phyloP scores from a whole-genome alignment of 1,139 yeast species.

The Pneumocystis carinii region DNA sequence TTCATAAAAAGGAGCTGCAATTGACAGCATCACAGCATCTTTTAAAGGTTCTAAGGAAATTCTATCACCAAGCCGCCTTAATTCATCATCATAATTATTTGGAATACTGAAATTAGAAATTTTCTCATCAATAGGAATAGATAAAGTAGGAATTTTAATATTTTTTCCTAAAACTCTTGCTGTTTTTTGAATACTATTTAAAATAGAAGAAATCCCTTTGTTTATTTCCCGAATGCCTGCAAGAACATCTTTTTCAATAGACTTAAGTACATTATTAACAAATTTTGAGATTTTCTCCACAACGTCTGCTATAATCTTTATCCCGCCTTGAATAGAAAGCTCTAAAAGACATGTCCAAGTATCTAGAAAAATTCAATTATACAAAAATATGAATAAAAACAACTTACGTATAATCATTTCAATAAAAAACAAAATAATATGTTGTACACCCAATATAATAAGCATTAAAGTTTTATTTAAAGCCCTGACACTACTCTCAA shows the following conservation, averaged over 20 bases:
- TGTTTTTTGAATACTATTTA: constrained; percentile 28
- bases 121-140: constrained; percentile 39
- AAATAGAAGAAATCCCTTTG: constrained; percentile 31
- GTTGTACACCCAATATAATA: constrained; percentile 42
- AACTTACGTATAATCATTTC: constrained; percentile 39
- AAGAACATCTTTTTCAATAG: constrained; percentile 44
- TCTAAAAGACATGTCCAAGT: constrained; percentile 72
- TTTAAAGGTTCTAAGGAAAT: constrained; percentile 36
- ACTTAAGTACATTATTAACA: constrained; percentile 46
- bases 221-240: constrained; percentile 46
- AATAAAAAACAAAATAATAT: constrained; percentile 46
- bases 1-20: constrained; percentile 38
- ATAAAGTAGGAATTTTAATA: constrained; percentile 29
- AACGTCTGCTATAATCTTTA: constrained; percentile 58
- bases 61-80: constrained; percentile 29
- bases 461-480: constrained; percentile 30
- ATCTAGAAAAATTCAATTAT: constrained; percentile 28
- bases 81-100: constrained; percentile 36
- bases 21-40: constrained; percentile 33
- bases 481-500: constrained; percentile 35
- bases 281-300: constrained; percentile 44
- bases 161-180: constrained; percentile 39
- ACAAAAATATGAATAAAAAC: background rate
- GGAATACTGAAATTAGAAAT: constrained; percentile 53
- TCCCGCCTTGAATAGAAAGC: constrained; percentile 57